phyloP scores from a whole-genome alignment of 148 eudicot genomes.

The Fallopia convolvulus region DNA sequence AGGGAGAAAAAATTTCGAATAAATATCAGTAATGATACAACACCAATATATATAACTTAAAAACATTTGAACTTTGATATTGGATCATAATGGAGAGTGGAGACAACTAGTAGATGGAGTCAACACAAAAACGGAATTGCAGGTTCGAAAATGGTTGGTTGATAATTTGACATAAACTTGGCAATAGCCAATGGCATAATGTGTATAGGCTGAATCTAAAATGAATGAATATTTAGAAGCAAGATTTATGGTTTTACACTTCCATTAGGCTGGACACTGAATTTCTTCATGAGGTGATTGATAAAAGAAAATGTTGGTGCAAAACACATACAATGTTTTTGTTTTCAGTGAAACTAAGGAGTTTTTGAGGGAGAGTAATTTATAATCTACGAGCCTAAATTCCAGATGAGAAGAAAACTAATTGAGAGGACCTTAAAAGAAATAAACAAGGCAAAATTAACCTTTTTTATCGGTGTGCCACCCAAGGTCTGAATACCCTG shows the following conservation, averaged over 20 bases:
- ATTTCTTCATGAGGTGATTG: neutral
- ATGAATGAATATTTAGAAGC: neutral
- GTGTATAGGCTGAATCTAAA: neutral
- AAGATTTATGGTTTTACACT: neutral
- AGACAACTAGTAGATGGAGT: neutral
- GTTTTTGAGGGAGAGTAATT: neutral
- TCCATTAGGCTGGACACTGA: neutral
- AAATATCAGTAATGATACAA: neutral
- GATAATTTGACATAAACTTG: neutral
- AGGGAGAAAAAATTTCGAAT: neutral
- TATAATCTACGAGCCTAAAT: neutral
- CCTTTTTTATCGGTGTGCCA: conserved; percentile 62
- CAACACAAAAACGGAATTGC: too few species aligned
- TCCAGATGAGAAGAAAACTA: neutral
- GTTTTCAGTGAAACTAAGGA: neutral
- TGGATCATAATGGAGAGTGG: neutral
- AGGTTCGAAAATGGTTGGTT: neutral
- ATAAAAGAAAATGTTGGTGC: neutral
- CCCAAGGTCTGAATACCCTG: conserved; percentile 93
- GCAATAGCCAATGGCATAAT: neutral
- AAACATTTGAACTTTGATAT: neutral
- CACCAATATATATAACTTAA: neutral
- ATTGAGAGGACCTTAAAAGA: neutral
- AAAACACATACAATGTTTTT: neutral
- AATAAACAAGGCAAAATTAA: conserved; percentile 8